phyloP scores from a whole-genome alignment of 2,329 filamentous ascomycete genomes.

The Aureobasidium sp. region DNA sequence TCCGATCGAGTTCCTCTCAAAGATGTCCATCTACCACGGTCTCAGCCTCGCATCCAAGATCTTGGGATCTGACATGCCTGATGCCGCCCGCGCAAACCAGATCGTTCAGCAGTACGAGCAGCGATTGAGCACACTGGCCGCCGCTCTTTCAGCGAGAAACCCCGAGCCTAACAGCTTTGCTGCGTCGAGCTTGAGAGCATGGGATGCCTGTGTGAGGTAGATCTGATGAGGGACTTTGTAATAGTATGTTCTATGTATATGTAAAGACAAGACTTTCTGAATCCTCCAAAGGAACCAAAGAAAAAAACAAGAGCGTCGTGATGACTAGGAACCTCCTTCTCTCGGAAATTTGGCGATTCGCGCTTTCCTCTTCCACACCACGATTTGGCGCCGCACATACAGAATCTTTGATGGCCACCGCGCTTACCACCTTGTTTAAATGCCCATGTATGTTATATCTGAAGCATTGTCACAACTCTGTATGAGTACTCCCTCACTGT shows the following conservation, averaged over 20 bases:
- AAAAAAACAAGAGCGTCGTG: too few relatives aligned
- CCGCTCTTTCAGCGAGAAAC: background rate
- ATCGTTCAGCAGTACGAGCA: slow-evolving; percentile 11
- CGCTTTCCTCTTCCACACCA: background rate
- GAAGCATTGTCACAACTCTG: background rate
- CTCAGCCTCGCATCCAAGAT: slow-evolving; percentile 36
- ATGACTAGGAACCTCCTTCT: background rate
- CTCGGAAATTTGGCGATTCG: background rate
- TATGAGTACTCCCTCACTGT: background rate
- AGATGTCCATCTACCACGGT: slow-evolving; percentile 37
- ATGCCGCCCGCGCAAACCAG: slow-evolving; percentile 1
- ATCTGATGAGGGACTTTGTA: background rate
- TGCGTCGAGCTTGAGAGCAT: background rate
- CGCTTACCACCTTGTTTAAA: background rate
- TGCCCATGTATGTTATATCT: background rate
- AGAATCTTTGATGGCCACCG: background rate
- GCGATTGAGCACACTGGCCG: slow-evolving; percentile 1
- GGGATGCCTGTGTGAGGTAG: slow-evolving; percentile 8
- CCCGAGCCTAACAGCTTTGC: background rate
- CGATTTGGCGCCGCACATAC: background rate
- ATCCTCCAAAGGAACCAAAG: too few relatives aligned
- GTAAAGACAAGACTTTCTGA: background rate
- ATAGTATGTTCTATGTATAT: background rate
- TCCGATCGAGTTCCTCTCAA: slow-evolving; percentile 25
- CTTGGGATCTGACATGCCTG: slow-evolving; percentile 30